Conservation (phyloP, 768 basidiomycete genomes). For the Steccherinum ochraceum region DNA sequence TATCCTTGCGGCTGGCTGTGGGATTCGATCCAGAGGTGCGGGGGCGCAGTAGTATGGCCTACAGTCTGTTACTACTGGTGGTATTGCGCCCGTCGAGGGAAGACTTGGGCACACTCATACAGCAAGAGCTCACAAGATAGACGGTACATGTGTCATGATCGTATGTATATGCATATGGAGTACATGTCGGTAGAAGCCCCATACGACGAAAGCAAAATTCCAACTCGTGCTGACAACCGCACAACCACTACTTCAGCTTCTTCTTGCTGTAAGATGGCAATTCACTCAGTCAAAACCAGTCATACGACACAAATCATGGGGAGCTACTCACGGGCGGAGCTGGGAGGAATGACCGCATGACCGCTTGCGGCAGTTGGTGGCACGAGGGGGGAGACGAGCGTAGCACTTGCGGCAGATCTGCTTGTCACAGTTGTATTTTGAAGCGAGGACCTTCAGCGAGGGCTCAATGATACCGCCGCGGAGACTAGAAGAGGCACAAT, state of each 20-base stretch:
- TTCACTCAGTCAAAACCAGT: neutral
- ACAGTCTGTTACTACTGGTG: no score
- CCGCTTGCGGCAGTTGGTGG: conserved; percentile 98
- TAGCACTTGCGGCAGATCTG: conserved; percentile 99
- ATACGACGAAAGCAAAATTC: neutral
- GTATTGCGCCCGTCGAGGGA: no score
- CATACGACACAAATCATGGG: neutral
- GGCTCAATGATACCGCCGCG: conserved; percentile 99
- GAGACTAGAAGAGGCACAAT: conserved; percentile 64
- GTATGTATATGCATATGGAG: neutral
- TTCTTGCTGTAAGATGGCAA: conserved; percentile 60
- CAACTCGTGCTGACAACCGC: neutral
- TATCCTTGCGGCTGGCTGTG: no score
- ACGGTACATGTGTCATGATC: neutral
- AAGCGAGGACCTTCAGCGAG: conserved; percentile 93
- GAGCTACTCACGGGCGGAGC: conserved; percentile 74
- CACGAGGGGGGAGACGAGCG: conserved; percentile 97
- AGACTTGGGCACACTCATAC: no score
- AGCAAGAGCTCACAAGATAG: neutral
- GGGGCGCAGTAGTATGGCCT: no score
- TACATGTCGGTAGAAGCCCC: neutral
- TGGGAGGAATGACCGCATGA: conserved; percentile 87
- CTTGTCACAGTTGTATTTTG: conserved; percentile 99
- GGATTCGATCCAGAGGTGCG: no score
- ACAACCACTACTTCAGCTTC: conserved; percentile 79